A percentile compares a stretch with the other conserved stretches of the same genome.
Evolutionary conservation across 768 basidiomycete species (phyloP).

Genomic region (Suillus plorans): DNA sequence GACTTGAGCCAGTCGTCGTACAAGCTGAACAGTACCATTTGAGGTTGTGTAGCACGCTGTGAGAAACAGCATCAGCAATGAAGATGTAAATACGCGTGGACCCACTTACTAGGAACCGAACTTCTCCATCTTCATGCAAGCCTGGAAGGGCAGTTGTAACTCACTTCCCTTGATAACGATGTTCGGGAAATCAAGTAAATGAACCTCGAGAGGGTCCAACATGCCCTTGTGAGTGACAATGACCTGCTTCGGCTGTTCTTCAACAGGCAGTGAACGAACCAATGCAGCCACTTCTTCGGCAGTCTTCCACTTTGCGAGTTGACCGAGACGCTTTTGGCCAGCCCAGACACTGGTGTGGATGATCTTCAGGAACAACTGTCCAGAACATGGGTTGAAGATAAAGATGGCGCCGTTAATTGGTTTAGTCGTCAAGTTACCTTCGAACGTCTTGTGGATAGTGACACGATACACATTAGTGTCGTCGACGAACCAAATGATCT

Average conservation of each 20-base stretch:
- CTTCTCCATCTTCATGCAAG: no score
- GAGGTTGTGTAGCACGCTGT: no score
- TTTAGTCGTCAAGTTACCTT: constrained; percentile 99
- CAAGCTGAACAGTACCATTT: constrained; percentile 98
- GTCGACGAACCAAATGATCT: constrained; percentile 99
- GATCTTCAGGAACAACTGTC: constrained; percentile 97
- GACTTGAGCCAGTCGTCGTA: constrained; percentile 99
- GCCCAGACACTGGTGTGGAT: constrained; percentile 99
- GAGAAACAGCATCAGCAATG: no score
- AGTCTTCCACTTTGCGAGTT: constrained; percentile 99
- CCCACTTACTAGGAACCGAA: no score
- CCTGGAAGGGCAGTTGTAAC: no score
- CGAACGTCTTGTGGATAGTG: constrained; percentile 99
- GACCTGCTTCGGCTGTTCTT: constrained; percentile 99
- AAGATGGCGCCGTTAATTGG: constrained; percentile 98
- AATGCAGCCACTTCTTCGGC: constrained; percentile 99
- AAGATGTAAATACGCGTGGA: no score
- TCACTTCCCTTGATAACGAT: no score
- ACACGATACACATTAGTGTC: no score
- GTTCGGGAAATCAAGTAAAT: constrained; percentile 97
- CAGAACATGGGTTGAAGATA: constrained; percentile 99
- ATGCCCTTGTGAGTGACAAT: constrained; percentile 99
- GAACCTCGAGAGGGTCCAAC: constrained; percentile 97
- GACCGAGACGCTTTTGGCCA: constrained; percentile 99
- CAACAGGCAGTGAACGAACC: constrained; percentile 96